Evolutionary conservation across 306 rosid species (phyloP).

Genomic region (Parietaria judaica): DNA sequence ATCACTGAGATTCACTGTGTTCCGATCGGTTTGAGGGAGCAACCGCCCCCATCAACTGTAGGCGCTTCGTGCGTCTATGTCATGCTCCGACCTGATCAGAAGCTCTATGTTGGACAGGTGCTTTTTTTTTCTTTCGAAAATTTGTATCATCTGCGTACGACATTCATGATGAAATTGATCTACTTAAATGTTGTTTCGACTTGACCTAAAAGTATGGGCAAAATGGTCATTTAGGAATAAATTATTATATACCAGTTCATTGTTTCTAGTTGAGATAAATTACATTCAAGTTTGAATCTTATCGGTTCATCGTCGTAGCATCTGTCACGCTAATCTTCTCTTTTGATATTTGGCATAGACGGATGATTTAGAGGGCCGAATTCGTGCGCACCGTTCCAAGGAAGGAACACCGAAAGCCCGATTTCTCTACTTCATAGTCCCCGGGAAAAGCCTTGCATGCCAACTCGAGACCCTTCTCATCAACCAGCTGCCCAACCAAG

Average conservation of each 20-base stretch:
- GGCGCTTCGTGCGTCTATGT: conserved; percentile 89
- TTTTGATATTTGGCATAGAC: conserved; percentile 32
- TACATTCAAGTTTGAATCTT: no score
- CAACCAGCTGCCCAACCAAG: conserved; percentile 71
- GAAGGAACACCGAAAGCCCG: conserved; percentile 61
- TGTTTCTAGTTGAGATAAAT: no score
- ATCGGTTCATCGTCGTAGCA: background rate
- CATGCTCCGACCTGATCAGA: conserved; percentile 67
- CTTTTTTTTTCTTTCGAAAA: background rate
- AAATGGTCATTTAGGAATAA: no score
- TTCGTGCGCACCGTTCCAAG: conserved; percentile 57
- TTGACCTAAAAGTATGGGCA: no score
- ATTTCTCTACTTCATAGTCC: conserved; percentile 61
- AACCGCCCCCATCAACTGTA: conserved; percentile 82
- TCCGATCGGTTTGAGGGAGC: conserved; percentile 51
- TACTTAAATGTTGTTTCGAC: background rate
- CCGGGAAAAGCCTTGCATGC: conserved; percentile 82
- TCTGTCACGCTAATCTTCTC: background rate
- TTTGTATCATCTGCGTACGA: background rate
- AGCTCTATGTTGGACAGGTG: conserved; percentile 87
- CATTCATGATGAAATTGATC: background rate
- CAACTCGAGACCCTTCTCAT: conserved; percentile 87
- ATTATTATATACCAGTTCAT: no score
- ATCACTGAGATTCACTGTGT: conserved; percentile 42
- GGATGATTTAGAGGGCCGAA: conserved; percentile 75